Conservation (phyloP, 2,329 filamentous ascomycete genomes). For the Arachnomyces sp. region DNA sequence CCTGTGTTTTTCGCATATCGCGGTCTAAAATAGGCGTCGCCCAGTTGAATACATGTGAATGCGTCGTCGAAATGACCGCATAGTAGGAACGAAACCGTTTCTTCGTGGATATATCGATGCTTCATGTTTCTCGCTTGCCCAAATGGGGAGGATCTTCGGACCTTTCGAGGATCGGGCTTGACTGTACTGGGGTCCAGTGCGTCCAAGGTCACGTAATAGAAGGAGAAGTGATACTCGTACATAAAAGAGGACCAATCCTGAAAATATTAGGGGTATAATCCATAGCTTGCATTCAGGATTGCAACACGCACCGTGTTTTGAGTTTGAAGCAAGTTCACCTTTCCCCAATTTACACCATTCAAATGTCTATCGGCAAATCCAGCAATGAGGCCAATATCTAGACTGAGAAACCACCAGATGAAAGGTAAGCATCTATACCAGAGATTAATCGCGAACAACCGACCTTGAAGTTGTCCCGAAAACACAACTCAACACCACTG, state of each 20-base stretch:
- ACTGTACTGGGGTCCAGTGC: conserved; percentile 2
- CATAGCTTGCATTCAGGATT: not conserved
- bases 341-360: conserved; percentile 6
- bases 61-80: conserved; percentile 5
- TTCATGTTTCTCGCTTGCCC: conserved; percentile 3
- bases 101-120: conserved; percentile 8
- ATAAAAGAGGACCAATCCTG: conserved; percentile 5
- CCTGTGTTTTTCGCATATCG: conserved; percentile 4
- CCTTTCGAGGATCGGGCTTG: conserved; percentile 5
- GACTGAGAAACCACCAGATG: not conserved
- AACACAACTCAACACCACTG: conserved; percentile 5
- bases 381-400: conserved; percentile 3
- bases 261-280: not conserved
- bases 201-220: conserved; percentile 7
- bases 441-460: not conserved
- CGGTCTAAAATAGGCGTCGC: conserved; percentile 5
- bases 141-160: conserved; percentile 6
- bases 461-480: conserved; percentile 5
- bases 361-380: conserved; percentile 5
- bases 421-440: not conserved
- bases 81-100: conserved; percentile 5
- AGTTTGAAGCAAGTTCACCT: conserved; percentile 4
- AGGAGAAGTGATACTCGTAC: conserved; percentile 8
- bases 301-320: conserved; percentile 4
- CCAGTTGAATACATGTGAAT: conserved; percentile 6